Conservation (phyloP, 441 rosid species). For the Gossypium lobatum region DNA sequence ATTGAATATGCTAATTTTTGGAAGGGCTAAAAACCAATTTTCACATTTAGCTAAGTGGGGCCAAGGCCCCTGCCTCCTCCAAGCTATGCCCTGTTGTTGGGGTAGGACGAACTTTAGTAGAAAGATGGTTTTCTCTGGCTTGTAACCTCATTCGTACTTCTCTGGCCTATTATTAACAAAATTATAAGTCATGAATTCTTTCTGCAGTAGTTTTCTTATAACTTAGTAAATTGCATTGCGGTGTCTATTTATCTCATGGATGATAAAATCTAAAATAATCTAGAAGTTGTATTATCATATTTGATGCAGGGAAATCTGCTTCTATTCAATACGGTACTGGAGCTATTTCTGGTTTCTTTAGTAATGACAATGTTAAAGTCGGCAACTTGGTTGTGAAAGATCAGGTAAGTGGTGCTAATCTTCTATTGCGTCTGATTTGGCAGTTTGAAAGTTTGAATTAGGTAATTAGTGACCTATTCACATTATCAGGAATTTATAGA, state of each 20-base stretch:
- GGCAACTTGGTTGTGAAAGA: conserved; percentile 53
- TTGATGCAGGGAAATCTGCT: conserved; percentile 48
- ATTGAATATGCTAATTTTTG: too few relatives aligned
- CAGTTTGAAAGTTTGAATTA: neutral
- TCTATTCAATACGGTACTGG: conserved; percentile 64
- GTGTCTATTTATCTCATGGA: neutral
- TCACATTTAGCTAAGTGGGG: too few relatives aligned
- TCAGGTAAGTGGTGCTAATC: conserved; percentile 34
- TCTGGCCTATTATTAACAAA: neutral
- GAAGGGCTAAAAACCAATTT: too few relatives aligned
- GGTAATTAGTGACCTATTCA: neutral
- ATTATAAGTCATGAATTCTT: neutral
- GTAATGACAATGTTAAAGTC: conserved; percentile 48
- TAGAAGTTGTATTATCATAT: neutral
- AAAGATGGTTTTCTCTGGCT: neutral
- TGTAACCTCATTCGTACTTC: neutral
- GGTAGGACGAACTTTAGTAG: neutral
- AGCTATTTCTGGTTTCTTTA: conserved; percentile 58
- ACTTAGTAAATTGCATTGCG: neutral
- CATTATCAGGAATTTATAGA: conserved; percentile 55
- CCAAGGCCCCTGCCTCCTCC: too few relatives aligned
- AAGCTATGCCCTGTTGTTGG: neutral
- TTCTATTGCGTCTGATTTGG: neutral
- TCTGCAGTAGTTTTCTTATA: neutral
- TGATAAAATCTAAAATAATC: neutral